Evolutionary conservation across 768 basidiomycete species (phyloP).

Genomic region (Grammothele lineata): DNA sequence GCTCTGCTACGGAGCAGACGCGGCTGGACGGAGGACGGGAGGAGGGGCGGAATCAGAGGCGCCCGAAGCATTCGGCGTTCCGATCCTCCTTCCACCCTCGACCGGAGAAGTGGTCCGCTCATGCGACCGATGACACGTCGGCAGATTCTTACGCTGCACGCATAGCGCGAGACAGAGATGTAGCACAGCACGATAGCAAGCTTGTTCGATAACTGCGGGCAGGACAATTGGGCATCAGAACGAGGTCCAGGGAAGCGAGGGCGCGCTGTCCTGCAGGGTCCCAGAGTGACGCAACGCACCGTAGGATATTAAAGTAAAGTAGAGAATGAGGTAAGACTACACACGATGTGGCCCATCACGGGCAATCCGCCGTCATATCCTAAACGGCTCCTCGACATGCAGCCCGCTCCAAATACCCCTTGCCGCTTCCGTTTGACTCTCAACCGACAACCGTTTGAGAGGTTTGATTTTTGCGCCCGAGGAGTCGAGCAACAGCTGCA

Average conservation of each 20-base stretch:
- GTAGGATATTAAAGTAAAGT: slow-evolving; percentile 6
- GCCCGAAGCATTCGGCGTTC: no score
- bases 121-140: no score
- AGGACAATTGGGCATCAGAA: background rate
- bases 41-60: no score
- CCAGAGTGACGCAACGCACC: slow-evolving; percentile 8
- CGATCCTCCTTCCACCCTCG: no score
- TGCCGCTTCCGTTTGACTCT: slow-evolving; percentile 74
- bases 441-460: slow-evolving; percentile 67
- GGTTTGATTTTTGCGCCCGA: slow-evolving; percentile 84
- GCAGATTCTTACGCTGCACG: no score
- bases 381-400: slow-evolving; percentile 70
- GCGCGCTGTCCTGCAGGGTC: no score
- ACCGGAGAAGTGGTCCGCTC: no score
- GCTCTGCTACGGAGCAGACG: background rate
- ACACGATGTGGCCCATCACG: slow-evolving; percentile 6
- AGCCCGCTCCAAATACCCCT: slow-evolving; percentile 90
- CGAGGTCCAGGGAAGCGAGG: slow-evolving; percentile 3
- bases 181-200: background rate
- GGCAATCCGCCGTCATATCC: slow-evolving; percentile 31
- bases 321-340: slow-evolving; percentile 13
- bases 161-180: background rate
- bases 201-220: slow-evolving; percentile 8
- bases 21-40: background rate
- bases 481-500: slow-evolving; percentile 79